phyloP scores from a whole-genome alignment of 176 grass and related monocot genomes.

The Cenchrus americanus region DNA sequence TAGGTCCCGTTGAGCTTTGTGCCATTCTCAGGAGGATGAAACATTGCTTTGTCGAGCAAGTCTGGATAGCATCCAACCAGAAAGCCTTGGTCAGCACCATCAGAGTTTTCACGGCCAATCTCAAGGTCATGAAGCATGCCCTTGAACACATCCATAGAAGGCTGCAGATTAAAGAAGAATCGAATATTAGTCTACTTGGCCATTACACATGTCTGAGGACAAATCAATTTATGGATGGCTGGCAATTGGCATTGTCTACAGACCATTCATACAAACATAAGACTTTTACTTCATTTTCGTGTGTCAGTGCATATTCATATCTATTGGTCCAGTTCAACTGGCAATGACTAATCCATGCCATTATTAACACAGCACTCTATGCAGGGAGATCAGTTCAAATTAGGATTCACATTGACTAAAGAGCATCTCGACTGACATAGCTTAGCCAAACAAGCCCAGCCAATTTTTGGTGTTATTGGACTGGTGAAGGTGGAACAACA shows the following conservation, averaged over 20 bases:
- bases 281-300: not conserved
- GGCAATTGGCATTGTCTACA: not conserved
- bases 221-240: not conserved
- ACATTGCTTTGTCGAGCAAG: slow-evolving; percentile 85
- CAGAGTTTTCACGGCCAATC: slow-evolving; percentile 67
- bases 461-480: not conserved
- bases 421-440: not conserved
- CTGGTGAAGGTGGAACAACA: not conserved
- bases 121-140: slow-evolving; percentile 88
- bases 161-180: slow-evolving; percentile 54
- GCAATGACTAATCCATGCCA: not conserved
- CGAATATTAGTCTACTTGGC: not conserved
- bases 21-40: slow-evolving; percentile 81
- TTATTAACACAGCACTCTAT: slow-evolving; percentile 9
- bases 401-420: not conserved
- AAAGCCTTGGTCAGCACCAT: slow-evolving; percentile 96
- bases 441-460: not conserved
- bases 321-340: slow-evolving; percentile 3
- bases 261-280: not conserved
- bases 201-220: not conserved
- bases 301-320: slow-evolving; percentile 9
- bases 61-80: slow-evolving; percentile 87
- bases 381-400: not conserved
- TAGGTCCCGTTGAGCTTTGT: slow-evolving; percentile 89
- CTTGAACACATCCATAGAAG: slow-evolving; percentile 91